These are phyloP conservation scores for Cucurbita argyrosperma DNA, from an alignment of 306 rosid species.

Conservation along the genomic window DNA sequence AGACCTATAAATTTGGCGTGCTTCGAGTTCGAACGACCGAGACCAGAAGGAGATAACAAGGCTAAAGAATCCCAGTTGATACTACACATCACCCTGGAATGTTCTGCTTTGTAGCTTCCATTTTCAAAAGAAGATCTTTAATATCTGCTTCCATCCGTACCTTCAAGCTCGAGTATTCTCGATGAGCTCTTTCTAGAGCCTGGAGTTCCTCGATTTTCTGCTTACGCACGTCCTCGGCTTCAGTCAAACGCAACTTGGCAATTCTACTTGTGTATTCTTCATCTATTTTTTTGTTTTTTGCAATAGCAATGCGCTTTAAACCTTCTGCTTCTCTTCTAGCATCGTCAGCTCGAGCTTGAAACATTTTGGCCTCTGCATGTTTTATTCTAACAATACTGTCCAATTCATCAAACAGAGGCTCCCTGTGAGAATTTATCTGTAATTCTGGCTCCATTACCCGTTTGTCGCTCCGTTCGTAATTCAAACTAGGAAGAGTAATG, in stretches of 20 bases:
- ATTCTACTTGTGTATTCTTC: constrained; percentile 66
- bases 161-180: constrained; percentile 75
- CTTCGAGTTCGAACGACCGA: neutral
- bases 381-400: constrained; percentile 72
- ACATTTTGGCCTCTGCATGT: constrained; percentile 87
- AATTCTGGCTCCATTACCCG: constrained; percentile 41
- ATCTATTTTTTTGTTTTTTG: constrained; percentile 73
- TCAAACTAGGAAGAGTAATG: constrained; percentile 46
- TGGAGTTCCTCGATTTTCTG: constrained; percentile 74
- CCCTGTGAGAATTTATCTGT: constrained; percentile 52
- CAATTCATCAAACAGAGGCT: constrained; percentile 66
- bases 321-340: constrained; percentile 95
- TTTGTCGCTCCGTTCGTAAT: constrained; percentile 47
- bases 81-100: constrained; percentile 35
- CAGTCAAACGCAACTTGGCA: constrained; percentile 46
- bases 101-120: constrained; percentile 91
- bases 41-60: neutral
- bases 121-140: constrained; percentile 66
- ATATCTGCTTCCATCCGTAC: constrained; percentile 85
- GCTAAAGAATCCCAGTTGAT: neutral
- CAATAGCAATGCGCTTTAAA: constrained; percentile 66
- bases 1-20: neutral
- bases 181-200: constrained; percentile 56
- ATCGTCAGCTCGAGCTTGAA: constrained; percentile 77
- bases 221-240: constrained; percentile 65